Percentiles rank a stretch among this genome's conserved stretches.
These are phyloP conservation scores for Melocanna baccifera DNA, from an alignment of 176 grass and related monocot species.

Conservation along the genomic window DNA sequence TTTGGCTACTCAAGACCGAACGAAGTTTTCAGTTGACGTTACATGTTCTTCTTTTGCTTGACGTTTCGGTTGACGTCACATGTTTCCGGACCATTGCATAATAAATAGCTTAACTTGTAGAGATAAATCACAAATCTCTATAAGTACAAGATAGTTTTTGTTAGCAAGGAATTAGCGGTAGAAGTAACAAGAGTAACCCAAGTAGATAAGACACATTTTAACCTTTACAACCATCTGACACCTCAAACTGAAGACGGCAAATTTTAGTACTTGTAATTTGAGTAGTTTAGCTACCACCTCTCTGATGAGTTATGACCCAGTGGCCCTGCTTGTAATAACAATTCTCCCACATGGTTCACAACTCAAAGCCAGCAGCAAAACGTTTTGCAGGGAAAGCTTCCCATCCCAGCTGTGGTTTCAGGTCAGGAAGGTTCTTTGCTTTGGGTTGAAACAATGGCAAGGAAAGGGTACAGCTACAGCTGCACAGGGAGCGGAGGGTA, in stretches of 20 bases:
- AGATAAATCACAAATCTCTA: not conserved
- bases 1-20: constrained; percentile 29
- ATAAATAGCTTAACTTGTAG: constrained; percentile 8
- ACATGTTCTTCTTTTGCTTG: constrained; percentile 7
- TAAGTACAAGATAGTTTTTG: not conserved
- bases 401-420: not conserved
- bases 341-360: constrained; percentile 43
- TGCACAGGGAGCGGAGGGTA: not conserved
- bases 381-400: not conserved
- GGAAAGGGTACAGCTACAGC: not conserved
- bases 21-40: constrained; percentile 29
- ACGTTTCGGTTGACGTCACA: constrained; percentile 10
- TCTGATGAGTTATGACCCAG: not conserved
- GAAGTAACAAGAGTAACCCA: not conserved
- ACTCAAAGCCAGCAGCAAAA: constrained; percentile 28
- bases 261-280: not conserved
- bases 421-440: constrained; percentile 32
- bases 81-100: not conserved
- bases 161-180: not conserved
- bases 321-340: not conserved
- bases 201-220: not conserved
- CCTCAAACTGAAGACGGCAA: not conserved
- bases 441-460: constrained; percentile 41
- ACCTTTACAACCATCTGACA: not conserved
- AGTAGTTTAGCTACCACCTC: not conserved